phyloP scores from a whole-genome alignment of 2,329 filamentous ascomycete genomes.

The Pezicula rhizophila region DNA sequence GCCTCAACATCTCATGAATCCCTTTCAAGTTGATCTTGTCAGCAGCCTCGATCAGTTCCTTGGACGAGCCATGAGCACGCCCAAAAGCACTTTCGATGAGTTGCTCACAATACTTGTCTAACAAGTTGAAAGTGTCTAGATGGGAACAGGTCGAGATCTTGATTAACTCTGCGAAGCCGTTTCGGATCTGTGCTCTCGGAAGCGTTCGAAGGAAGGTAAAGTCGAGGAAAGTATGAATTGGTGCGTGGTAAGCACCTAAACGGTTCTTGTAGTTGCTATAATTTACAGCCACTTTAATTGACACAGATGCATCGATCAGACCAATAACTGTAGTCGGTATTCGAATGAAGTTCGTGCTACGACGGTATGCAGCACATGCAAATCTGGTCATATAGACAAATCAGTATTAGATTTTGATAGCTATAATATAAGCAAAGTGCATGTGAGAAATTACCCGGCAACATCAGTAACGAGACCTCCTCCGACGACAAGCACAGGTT shows the following conservation, averaged over 20 bases:
- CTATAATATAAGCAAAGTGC: no score
- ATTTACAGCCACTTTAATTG: conserved; percentile 74
- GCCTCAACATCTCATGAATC: conserved; percentile 67
- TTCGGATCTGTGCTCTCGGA: conserved; percentile 61
- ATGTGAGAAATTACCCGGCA: conserved; percentile 51
- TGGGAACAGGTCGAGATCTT: conserved; percentile 71
- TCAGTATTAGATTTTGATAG: conserved; percentile 1
- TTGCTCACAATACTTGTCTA: conserved; percentile 64
- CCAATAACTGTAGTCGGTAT: conserved; percentile 71
- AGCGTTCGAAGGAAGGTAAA: conserved; percentile 65
- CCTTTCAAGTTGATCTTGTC: conserved; percentile 64
- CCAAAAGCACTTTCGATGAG: conserved; percentile 61
- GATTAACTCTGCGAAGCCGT: conserved; percentile 70
- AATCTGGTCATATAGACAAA: conserved; percentile 40
- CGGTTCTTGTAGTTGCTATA: conserved; percentile 73
- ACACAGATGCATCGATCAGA: conserved; percentile 68
- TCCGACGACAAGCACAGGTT: conserved; percentile 60
- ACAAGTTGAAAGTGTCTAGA: conserved; percentile 58
- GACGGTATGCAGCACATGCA: conserved; percentile 64
- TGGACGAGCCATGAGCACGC: conserved; percentile 46
- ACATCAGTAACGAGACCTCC: conserved; percentile 69
- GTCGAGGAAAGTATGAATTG: conserved; percentile 66
- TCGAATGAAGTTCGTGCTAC: conserved; percentile 69
- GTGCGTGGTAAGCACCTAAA: conserved; percentile 67
- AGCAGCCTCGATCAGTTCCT: conserved; percentile 54